phyloP scores from a whole-genome alignment of 2,329 filamentous ascomycete species.

The Alternaria longipes region DNA sequence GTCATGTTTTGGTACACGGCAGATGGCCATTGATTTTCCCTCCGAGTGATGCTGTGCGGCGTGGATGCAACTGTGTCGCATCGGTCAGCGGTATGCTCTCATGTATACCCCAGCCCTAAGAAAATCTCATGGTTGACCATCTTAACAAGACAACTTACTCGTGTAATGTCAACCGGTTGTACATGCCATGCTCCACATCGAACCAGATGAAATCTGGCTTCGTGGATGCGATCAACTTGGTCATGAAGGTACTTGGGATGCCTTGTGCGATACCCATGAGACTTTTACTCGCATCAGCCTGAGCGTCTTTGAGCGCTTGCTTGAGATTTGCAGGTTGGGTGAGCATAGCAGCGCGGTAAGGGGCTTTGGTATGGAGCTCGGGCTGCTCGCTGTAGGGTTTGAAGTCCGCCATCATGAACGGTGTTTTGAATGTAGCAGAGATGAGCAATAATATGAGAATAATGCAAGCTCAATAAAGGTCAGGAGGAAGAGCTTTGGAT shows the following conservation, averaged over 20 bases:
- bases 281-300: conserved; percentile 34
- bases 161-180: conserved; percentile 34
- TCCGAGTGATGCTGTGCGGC: conserved; percentile 40
- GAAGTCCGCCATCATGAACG: conserved; percentile 24
- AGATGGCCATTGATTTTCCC: conserved; percentile 33
- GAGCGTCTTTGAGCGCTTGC: conserved; percentile 33
- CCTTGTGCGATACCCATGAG: conserved; percentile 39
- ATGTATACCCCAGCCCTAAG: neutral
- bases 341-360: conserved; percentile 33
- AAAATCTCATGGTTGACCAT: too few species aligned
- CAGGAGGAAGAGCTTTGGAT: neutral
- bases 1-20: conserved; percentile 37
- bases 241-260: conserved; percentile 38
- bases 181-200: conserved; percentile 42
- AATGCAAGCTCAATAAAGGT: too few species aligned
- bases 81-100: neutral
- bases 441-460: neutral
- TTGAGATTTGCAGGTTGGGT: conserved; percentile 35
- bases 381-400: conserved; percentile 36
- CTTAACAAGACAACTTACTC: conserved; percentile 24
- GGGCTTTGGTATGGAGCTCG: conserved; percentile 33
- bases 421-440: neutral
- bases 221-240: conserved; percentile 37
- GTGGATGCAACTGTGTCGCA: conserved; percentile 31
- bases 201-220: conserved; percentile 42